phyloP scores from a whole-genome alignment of 768 basidiomycete species.

The Leccinum disarticulatum region DNA sequence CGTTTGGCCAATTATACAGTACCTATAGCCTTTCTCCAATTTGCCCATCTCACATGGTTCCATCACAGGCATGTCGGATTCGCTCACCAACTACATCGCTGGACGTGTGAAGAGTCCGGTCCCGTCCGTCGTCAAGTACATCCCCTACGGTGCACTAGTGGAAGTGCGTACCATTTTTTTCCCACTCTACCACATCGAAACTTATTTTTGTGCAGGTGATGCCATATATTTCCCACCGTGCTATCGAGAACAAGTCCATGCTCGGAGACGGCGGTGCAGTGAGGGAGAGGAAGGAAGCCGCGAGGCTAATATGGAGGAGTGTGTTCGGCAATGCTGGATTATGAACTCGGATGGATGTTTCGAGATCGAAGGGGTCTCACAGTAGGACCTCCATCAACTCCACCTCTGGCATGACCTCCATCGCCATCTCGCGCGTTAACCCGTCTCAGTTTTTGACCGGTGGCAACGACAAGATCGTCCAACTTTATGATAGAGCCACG shows the following conservation, averaged over 20 bases:
- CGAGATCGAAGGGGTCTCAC: not conserved
- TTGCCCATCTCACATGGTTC: not conserved
- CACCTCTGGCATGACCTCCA: constrained; percentile 85
- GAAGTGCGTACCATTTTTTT: constrained; percentile 43
- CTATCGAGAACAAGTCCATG: constrained; percentile 91
- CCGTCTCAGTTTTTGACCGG: constrained; percentile 82
- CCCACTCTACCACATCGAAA: not conserved
- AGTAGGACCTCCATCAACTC: constrained; percentile 42
- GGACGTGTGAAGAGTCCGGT: constrained; percentile 45
- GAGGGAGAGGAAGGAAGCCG: constrained; percentile 32
- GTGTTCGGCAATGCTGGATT: constrained; percentile 31
- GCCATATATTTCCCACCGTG: constrained; percentile 86
- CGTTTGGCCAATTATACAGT: constrained; percentile 86
- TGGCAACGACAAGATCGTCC: constrained; percentile 95
- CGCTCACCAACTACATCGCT: constrained; percentile 71
- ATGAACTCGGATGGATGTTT: constrained; percentile 7
- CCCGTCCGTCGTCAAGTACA: constrained; percentile 84
- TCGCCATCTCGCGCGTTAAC: constrained; percentile 69
- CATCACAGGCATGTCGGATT: constrained; percentile 77
- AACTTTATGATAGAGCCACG: constrained; percentile 86
- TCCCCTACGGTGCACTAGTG: constrained; percentile 71
- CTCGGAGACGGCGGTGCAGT: constrained; percentile 70
- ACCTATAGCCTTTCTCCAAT: constrained; percentile 16
- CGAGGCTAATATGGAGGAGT: constrained; percentile 30
- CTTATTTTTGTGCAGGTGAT: constrained; percentile 53